Evolutionary conservation across 352 stramenopile genomes (phyloP), one percentile per base, ranked within the genome.

Genomic region (Pythium pyrilobum): DNA sequence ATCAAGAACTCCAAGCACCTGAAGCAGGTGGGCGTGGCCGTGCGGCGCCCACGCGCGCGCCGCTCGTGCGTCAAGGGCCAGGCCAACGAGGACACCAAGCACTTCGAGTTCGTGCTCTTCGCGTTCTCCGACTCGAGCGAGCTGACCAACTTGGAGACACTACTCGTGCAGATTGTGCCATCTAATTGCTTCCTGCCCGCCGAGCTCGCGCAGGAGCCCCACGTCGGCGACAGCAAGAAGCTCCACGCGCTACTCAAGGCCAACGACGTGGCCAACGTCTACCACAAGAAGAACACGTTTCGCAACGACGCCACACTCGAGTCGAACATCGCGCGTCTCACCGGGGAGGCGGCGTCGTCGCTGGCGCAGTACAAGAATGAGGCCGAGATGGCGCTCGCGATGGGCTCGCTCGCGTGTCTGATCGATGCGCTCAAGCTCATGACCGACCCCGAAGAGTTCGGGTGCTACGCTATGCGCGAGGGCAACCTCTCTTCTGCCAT

Each of bases 401-500:
- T 85, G n/a, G 77, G 81, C 10, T 77, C 78, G 29, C 56, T 95
- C 23, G 65, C 80, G 12, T 77, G 81, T 33, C 64, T 94, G 27
- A 63, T 92, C 25, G 70, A 91, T 15, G 67, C 79, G 16, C 59
- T 90, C 11, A 81, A 74, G 25, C 61, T 90, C 52, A 88, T 96
- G 69, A 40, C 66, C 0, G 76, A 90, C 51, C 66, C 83, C 0
- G 72, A 87, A 16, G 49, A 59, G 41, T 95, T 91, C 40, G 84
- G 85, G 3, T 87, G 75, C 56, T 95, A 90, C 60, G 76, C 66
- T 10, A 62, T 95, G 21, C 37, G 29, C 0, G 64, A 77, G 31
- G 80, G 81, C 10, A 92, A 82, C 59, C 57, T 95, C 11, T 76
- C 66, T n/a, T 93, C 77, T n/a, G 78, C 80, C 16, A 96, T 98